Evolutionary conservation across 257 asterid genomes (phyloP).

Genomic region (Fraxinus pennsylvanica): DNA sequence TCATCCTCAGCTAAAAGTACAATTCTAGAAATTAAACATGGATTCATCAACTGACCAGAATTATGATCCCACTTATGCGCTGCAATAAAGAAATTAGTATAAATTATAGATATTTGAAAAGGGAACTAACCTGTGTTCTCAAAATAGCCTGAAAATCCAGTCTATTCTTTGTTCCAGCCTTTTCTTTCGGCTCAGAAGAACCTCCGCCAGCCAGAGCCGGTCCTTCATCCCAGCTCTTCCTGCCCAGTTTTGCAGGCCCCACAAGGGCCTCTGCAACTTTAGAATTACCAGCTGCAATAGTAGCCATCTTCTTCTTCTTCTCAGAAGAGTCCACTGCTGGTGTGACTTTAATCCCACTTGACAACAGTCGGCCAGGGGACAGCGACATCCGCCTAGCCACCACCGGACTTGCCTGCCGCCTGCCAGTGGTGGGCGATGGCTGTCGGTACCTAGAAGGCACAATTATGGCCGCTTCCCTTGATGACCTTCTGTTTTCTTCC

Average conservation of each 20-base stretch:
- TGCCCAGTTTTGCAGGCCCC: conserved; percentile 53
- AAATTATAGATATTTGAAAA: not conserved
- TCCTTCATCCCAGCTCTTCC: conserved; percentile 94
- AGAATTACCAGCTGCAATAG: conserved; percentile 69
- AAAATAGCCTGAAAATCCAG: conserved; percentile 81
- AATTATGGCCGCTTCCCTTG: conserved; percentile 75
- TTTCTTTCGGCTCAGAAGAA: conserved; percentile 53
- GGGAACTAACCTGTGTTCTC: conserved; percentile 78
- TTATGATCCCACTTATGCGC: not conserved
- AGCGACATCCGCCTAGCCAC: conserved; percentile 70
- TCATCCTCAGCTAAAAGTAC: not conserved
- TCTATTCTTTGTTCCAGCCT: conserved; percentile 45
- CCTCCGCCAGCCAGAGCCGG: conserved; percentile 47
- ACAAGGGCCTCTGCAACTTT: conserved; percentile 72
- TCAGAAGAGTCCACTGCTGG: conserved; percentile 70
- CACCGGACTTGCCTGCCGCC: conserved; percentile 77
- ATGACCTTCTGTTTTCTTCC: conserved; percentile 71
- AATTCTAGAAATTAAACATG: not conserved
- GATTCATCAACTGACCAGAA: not conserved
- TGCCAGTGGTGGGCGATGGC: conserved; percentile 73
- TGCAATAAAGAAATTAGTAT: not conserved
- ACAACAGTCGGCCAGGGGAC: conserved; percentile 80
- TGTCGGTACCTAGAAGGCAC: conserved; percentile 94
- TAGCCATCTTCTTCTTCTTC: conserved; percentile 77
- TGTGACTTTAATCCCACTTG: conserved; percentile 68